phyloP scores from a whole-genome alignment of 1,139 yeast genomes.

The Zygoascus meyerae region DNA sequence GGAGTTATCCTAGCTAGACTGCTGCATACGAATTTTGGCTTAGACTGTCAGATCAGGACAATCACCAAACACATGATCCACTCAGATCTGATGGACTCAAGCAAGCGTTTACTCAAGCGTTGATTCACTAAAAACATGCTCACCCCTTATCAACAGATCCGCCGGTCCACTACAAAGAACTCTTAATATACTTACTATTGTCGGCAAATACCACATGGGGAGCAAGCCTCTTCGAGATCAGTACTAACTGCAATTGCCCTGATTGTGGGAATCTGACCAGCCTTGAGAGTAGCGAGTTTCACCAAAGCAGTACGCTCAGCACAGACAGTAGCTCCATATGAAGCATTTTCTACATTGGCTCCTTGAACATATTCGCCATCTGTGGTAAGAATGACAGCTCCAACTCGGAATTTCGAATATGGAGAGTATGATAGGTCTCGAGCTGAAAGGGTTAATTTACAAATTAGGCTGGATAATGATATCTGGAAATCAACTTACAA shows the following conservation, averaged over 20 bases:
- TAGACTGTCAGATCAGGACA: too few relatives aligned
- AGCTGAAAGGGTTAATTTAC: conserved; percentile 19
- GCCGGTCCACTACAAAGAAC: too few relatives aligned
- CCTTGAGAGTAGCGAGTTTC: conserved; percentile 55
- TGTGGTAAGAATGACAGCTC: conserved; percentile 60
- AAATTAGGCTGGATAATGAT: too few relatives aligned
- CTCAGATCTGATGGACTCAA: too few relatives aligned
- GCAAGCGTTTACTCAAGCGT: too few relatives aligned
- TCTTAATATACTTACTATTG: conserved; percentile 45
- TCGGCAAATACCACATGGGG: conserved; percentile 94
- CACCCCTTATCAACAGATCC: background rate
- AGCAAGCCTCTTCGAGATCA: conserved; percentile 53
- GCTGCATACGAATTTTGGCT: too few relatives aligned
- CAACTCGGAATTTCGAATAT: conserved; percentile 82
- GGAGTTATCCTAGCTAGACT: too few relatives aligned
- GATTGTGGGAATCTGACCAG: conserved; percentile 33
- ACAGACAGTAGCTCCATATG: conserved; percentile 82
- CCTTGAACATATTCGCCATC: conserved; percentile 54
- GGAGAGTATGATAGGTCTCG: conserved; percentile 60
- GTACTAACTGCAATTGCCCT: conserved; percentile 68
- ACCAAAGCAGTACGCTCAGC: conserved; percentile 83
- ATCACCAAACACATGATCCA: too few relatives aligned
- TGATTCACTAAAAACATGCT: too few relatives aligned
- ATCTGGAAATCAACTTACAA: conserved; percentile 14
- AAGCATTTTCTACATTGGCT: conserved; percentile 90